phyloP scores from a whole-genome alignment of 2,329 filamentous ascomycete species.

The Epichloe uncinata region DNA sequence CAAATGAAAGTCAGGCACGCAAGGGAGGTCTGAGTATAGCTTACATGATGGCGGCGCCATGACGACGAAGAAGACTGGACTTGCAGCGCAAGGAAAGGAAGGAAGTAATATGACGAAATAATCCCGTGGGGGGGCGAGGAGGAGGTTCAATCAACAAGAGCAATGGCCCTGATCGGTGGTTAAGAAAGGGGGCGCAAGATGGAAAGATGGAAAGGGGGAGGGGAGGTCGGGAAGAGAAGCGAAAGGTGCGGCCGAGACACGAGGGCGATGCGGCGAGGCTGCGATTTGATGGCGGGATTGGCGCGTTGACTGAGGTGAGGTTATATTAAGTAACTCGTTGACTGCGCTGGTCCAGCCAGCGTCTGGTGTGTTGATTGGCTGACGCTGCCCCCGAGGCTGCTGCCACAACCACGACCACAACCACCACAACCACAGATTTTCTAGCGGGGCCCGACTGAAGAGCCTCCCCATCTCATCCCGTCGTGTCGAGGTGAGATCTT shows the following conservation, averaged over 20 bases:
- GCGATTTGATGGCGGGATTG: slow-evolving; percentile 2
- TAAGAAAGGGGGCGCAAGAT: too few relatives aligned
- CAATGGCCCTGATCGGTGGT: too few relatives aligned
- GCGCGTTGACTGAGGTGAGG: background rate
- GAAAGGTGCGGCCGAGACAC: background rate
- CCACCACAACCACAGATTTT: slow-evolving; percentile 1
- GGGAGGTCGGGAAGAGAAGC: background rate
- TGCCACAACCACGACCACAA: background rate
- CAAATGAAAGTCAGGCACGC: too few relatives aligned
- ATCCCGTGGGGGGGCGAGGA: background rate
- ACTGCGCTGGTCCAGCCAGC: too few relatives aligned
- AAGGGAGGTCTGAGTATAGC: slow-evolving; percentile 5
- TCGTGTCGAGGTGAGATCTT: slow-evolving; percentile 6
- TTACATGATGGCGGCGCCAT: slow-evolving; percentile 19
- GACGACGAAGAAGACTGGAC: background rate
- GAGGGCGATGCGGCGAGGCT: slow-evolving; percentile 8
- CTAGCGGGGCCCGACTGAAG: background rate
- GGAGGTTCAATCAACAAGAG: too few relatives aligned
- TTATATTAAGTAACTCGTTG: too few relatives aligned
- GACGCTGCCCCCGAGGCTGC: too few relatives aligned
- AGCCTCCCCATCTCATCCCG: background rate
- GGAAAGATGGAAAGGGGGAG: background rate
- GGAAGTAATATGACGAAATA: too few relatives aligned
- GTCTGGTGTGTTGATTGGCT: too few relatives aligned
- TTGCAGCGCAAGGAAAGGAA: too few relatives aligned